Evolutionary conservation across 257 asterid species (phyloP).

Genomic region (Solanum virginianum): DNA sequence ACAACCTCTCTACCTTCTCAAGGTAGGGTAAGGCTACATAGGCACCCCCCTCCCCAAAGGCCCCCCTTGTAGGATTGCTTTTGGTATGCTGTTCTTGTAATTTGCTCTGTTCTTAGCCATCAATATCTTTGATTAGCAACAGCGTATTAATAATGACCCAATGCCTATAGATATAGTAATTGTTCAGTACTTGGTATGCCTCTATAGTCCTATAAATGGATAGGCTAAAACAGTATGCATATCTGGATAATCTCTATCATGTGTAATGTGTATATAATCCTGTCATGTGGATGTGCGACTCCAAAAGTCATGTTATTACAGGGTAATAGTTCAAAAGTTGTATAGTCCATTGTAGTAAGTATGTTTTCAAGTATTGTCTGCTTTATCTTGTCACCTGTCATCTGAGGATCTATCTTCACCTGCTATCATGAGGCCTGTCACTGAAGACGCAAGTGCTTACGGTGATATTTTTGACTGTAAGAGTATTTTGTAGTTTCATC

Average conservation of each 20-base stretch:
- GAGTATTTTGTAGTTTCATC: slow-evolving; percentile 47
- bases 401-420: background rate
- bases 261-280: background rate
- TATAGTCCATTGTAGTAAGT: background rate
- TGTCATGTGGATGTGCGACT: too few relatives aligned
- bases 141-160: background rate
- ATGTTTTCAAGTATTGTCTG: background rate
- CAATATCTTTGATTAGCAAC: background rate
- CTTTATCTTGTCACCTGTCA: background rate
- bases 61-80: background rate
- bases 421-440: slow-evolving; percentile 52
- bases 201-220: background rate
- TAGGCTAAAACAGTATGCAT: background rate
- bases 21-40: background rate
- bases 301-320: background rate
- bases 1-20: background rate
- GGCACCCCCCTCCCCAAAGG: background rate
- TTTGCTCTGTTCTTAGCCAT: background rate
- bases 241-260: background rate
- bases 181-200: background rate
- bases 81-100: background rate
- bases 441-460: slow-evolving; percentile 85
- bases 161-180: background rate
- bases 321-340: background rate
- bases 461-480: slow-evolving; percentile 61